Evolutionary conservation across 2,329 filamentous ascomycete genomes (phyloP).

Genomic region (Byssothecium circinans): DNA sequence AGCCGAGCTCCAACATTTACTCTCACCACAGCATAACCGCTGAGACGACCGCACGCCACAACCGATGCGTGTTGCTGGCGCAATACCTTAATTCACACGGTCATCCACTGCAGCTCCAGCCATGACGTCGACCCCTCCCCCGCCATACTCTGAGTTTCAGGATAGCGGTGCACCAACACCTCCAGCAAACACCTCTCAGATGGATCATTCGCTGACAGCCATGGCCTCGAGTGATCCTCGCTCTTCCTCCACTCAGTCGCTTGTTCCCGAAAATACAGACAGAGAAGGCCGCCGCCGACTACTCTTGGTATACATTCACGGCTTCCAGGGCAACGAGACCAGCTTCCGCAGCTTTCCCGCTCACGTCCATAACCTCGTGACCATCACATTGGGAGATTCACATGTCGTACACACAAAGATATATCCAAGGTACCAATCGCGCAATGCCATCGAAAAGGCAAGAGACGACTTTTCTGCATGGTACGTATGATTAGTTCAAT

Average conservation of each 20-base stretch:
- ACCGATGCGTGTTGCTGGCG: background rate
- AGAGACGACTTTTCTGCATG: constrained; percentile 82
- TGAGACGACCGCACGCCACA: background rate
- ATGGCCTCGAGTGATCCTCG: constrained; percentile 47
- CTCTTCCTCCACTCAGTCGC: constrained; percentile 50
- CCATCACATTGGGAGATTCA: constrained; percentile 66
- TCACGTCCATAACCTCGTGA: constrained; percentile 77
- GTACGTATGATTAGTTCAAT: constrained; percentile 38
- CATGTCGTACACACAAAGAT: constrained; percentile 86
- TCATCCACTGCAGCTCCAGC: background rate
- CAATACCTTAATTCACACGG: background rate
- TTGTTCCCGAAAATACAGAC: constrained; percentile 43
- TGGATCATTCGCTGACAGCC: constrained; percentile 23
- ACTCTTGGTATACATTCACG: constrained; percentile 82
- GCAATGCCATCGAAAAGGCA: constrained; percentile 70
- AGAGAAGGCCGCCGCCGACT: constrained; percentile 56
- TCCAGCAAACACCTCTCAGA: constrained; percentile 23
- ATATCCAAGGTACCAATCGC: constrained; percentile 78
- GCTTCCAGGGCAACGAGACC: constrained; percentile 85
- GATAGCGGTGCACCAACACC: constrained; percentile 10
- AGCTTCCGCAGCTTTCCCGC: constrained; percentile 87
- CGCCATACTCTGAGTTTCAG: constrained; percentile 1
- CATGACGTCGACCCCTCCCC: constrained; percentile 17
- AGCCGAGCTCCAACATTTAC: no score
- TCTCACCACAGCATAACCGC: background rate